Base-by-base conservation (phyloP, 345 rosid genomes). In the Arabidopsis arenosa region DNA sequence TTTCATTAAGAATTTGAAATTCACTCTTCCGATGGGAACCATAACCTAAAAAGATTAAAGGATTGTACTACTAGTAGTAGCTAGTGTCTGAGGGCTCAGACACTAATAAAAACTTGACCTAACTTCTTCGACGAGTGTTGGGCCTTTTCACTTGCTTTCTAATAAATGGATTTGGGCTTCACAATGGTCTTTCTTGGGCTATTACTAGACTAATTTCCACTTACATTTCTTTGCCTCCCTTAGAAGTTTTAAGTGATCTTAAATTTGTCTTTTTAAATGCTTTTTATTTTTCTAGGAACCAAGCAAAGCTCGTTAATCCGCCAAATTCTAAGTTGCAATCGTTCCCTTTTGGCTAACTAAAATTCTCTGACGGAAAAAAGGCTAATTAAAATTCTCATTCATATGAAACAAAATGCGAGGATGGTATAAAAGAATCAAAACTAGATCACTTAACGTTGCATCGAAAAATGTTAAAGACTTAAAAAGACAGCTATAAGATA, bases 381-480 rank as follows among this genome's bases (percentile, higher is more conserved):
- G 37, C 39, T 55, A 55, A 55, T 28, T 54, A 28, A 53, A 32
- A 28, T 30, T 30, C 11, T 6, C 39, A 56, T 14, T 56, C 11
- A 49, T 49, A 49, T 49, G 26, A 6, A 45, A 45, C 4, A 45
- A 45, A 14, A 6, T 15, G 23, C 23, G 4, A 48, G 26, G 28
- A 21, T 9, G 3, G 32, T 23, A 23, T 23, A 57, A 32, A 15
- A n/a, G 41, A 57, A 57, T 14, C 44, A 35, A 35, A 48, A 6
- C 53, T 15, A 62, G 21, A 40, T 40, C 51, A 62, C 35, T 61
- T 61, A 61, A 53, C 55, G 32, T 39, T 76, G 79, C 75, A 62
- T 69, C 36, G 64, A 51, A 69, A 68, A 40, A 39, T 49, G 67
- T 48, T 39, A 21, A 68, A 41, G 48, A 23, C 35, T 43, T 15